These are phyloP conservation scores for Chlamydomonas asymmetrica DNA, from an alignment of 139 green algal species.

Conservation along the genomic window DNA sequence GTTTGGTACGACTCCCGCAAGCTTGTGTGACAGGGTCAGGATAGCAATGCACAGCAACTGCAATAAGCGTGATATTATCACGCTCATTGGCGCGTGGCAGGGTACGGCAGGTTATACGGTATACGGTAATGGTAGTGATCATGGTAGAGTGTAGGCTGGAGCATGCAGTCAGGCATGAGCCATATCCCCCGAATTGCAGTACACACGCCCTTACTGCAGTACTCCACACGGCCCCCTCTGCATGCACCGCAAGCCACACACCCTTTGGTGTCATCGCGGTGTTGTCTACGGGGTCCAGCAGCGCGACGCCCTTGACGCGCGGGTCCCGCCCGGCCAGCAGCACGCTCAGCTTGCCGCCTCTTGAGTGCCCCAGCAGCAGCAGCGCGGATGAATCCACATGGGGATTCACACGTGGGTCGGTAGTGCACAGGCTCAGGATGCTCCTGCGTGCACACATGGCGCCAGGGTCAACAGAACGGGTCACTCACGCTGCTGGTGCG, in stretches of 20 bases:
- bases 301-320: constrained; percentile 38
- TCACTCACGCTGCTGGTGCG: too few relatives aligned
- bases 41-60: too few relatives aligned
- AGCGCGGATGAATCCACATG: constrained; percentile 6
- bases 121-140: too few relatives aligned
- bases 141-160: too few relatives aligned
- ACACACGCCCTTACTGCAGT: too few relatives aligned
- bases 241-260: not conserved
- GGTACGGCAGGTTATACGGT: not conserved
- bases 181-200: too few relatives aligned
- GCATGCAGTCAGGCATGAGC: too few relatives aligned
- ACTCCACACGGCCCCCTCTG: too few relatives aligned
- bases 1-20: too few relatives aligned
- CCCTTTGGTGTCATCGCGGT: constrained; percentile 41
- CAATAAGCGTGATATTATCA: too few relatives aligned
- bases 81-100: too few relatives aligned
- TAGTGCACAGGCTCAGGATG: constrained; percentile 5
- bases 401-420: not conserved
- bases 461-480: not conserved
- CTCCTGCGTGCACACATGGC: not conserved
- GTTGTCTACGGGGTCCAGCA: constrained; percentile 58
- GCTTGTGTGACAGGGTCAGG: too few relatives aligned
- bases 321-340: constrained; percentile 42
- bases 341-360: constrained; percentile 53
- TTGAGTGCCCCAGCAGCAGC: constrained; percentile 36